A percentile compares a stretch with the other conserved stretches of the same genome.
Evolutionary conservation across 306 rosid species (phyloP).

Genomic region (Pterocarpus santalinus): DNA sequence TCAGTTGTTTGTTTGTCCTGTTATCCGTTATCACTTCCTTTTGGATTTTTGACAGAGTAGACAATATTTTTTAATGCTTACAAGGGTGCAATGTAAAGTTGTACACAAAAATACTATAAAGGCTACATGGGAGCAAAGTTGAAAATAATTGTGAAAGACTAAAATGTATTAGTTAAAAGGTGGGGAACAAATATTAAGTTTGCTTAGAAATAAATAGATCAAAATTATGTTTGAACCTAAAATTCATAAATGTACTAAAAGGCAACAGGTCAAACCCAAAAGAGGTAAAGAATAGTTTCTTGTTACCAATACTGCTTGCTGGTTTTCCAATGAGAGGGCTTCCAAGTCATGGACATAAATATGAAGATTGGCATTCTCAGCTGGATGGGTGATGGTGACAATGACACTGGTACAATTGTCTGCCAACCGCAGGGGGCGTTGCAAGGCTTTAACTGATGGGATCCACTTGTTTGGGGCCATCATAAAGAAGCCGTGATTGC

Average conservation of each 20-base stretch:
- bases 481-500: constrained; percentile 64
- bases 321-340: not conserved
- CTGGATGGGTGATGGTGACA: constrained; percentile 40
- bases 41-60: too few relatives aligned
- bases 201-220: too few relatives aligned
- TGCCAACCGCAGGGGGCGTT: constrained; percentile 55
- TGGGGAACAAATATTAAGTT: not conserved
- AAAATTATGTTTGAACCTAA: not conserved
- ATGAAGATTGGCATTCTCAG: not conserved
- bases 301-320: constrained; percentile 21
- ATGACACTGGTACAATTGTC: not conserved
- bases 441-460: constrained; percentile 45
- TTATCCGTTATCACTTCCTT: too few relatives aligned
- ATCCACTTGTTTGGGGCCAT: constrained; percentile 63
- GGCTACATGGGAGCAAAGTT: not conserved
- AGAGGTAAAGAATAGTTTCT: too few relatives aligned
- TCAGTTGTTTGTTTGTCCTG: too few relatives aligned
- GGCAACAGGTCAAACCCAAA: not conserved
- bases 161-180: too few relatives aligned
- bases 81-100: too few relatives aligned
- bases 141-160: not conserved
- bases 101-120: not conserved
- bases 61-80: too few relatives aligned
- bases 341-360: constrained; percentile 20
- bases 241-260: not conserved